These are phyloP conservation scores for Miscanthus lutarioriparius DNA, from an alignment of 176 grass and related monocot species.

Conservation along the genomic window DNA sequence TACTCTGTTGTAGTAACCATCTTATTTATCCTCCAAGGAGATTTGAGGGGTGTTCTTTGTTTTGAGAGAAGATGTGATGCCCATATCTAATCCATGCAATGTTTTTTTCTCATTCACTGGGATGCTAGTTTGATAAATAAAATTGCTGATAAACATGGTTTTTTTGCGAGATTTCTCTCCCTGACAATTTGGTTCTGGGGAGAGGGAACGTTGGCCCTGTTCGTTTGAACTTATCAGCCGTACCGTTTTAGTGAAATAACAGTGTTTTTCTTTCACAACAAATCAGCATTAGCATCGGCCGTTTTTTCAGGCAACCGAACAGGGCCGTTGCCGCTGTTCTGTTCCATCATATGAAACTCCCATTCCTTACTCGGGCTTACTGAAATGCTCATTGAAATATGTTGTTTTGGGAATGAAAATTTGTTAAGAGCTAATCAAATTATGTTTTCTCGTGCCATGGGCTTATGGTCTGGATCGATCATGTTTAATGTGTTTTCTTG, in stretches of 20 bases:
- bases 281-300: too few relatives aligned
- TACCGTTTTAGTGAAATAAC: too few relatives aligned
- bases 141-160: slow-evolving; percentile 23
- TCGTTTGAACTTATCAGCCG: too few relatives aligned
- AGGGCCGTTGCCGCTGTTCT: not conserved
- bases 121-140: slow-evolving; percentile 54
- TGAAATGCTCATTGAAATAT: not conserved
- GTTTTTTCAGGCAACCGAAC: too few relatives aligned
- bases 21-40: slow-evolving; percentile 30
- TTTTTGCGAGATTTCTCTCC: not conserved
- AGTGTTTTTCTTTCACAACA: too few relatives aligned
- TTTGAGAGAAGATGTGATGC: not conserved
- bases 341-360: not conserved
- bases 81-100: slow-evolving; percentile 15
- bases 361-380: not conserved
- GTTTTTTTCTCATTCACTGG: slow-evolving; percentile 16
- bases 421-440: not conserved
- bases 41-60: slow-evolving; percentile 14
- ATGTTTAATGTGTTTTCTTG: not conserved
- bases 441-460: not conserved
- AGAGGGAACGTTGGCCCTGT: too few relatives aligned
- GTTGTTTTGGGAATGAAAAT: not conserved
- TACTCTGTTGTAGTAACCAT: slow-evolving; percentile 43
- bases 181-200: not conserved
- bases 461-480: not conserved